Evolutionary conservation across 129 eudicot genomes (phyloP), one percentile per base, ranked within the genome.

Genomic region (Cynara cardunculus): DNA sequence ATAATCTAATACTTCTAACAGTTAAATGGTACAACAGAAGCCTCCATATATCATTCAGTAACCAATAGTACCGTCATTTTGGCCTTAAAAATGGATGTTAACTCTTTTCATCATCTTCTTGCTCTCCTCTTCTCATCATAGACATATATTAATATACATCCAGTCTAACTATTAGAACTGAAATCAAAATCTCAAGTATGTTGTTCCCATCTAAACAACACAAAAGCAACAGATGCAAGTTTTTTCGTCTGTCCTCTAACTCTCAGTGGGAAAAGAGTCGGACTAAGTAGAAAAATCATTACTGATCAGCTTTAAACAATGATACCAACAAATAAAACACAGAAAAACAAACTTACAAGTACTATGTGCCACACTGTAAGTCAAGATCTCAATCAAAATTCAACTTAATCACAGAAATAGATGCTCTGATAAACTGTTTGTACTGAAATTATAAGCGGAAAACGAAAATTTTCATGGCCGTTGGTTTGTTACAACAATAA

Each of bases 321-420:
- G 31, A 16, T 19, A 18, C 13, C 30, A 35, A 37, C 6, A 62
- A 22, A 37, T 65, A 31, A 13, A 77, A 16, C 27, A 13, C 46
- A 35, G 18, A 28, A 75, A 53, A 16, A 16, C 79, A 75, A 53
- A 19, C 27, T 21, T 64, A 64, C 30, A 26, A 18, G 65, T 18
- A 56, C 65, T 18, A 56, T 6, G 2, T 64, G 69, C 28, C 26
- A 64, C 14, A 2, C 69, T 19, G 9, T 64, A 64, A 24, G 69
- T 21, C 69, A 22, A 64, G 69, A 19, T 24, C 26, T 64, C 26
- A 64, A 21, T 22, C 27, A 22, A 64, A 21, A 28, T 53, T 75
- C 69, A 75, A 56, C 69, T 75, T 10, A 75, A 75, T 75, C 79
- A 75, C 46, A 19, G 11, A 74, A 25, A 13, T 18, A 46, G 41